Evolutionary conservation across 2,329 filamentous ascomycete genomes (phyloP).

Genomic region (Plectosphaerella cucumerina): DNA sequence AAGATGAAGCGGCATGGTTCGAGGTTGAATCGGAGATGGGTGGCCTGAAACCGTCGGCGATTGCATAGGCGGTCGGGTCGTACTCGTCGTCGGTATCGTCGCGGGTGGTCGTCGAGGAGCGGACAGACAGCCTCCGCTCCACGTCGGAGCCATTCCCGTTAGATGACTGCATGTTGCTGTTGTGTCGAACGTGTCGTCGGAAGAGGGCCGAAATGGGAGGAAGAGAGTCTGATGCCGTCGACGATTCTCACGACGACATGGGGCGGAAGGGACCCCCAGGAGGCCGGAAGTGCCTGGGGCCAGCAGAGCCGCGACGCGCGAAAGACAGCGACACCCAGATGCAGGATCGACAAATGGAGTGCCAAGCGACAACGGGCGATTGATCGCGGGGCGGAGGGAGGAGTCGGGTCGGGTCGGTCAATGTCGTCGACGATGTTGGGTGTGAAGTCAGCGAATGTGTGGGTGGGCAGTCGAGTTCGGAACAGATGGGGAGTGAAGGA

Average conservation of each 20-base stretch:
- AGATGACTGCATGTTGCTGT: slow-evolving; percentile 33
- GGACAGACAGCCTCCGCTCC: slow-evolving; percentile 38
- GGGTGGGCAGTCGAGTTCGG: too few species aligned
- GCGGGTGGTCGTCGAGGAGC: slow-evolving; percentile 30
- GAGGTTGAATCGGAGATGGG: slow-evolving; percentile 12
- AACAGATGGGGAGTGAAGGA: too few species aligned
- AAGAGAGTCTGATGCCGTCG: not conserved
- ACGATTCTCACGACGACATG: not conserved
- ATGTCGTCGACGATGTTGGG: too few species aligned
- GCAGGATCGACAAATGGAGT: too few species aligned
- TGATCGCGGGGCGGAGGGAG: too few species aligned
- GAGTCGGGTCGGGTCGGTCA: too few species aligned
- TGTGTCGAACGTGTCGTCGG: not conserved
- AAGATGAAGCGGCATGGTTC: not conserved
- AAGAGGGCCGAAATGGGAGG: not conserved
- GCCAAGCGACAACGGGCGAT: too few species aligned
- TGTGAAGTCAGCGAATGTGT: too few species aligned
- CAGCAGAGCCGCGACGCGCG: not conserved
- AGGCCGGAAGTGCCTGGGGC: not conserved
- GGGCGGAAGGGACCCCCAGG: not conserved
- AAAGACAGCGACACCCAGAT: too few species aligned
- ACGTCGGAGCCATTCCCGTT: slow-evolving; percentile 31
- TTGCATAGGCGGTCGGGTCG: slow-evolving; percentile 43
- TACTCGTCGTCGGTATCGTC: slow-evolving; percentile 41
- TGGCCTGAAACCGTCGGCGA: slow-evolving; percentile 50